Evolutionary conservation across 495 filamentous ascomycete species (phyloP).

Genomic region (Geoglossum glabrum): DNA sequence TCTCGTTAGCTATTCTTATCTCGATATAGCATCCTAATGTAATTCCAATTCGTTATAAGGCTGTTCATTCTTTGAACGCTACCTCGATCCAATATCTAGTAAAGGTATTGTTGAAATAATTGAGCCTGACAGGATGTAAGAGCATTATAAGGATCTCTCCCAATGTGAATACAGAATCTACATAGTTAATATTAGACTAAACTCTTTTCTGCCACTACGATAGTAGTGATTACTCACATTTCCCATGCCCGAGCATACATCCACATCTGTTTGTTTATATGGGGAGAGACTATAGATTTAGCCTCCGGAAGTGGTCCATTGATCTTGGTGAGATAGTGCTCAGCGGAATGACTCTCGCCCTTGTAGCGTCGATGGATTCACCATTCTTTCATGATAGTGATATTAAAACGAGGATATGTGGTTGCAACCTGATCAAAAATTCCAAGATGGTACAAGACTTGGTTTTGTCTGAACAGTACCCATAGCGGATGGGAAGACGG

Average conservation of each 20-base stretch:
- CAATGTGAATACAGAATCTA: not conserved
- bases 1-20: constrained; percentile 2
- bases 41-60: not conserved
- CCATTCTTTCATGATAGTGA: not conserved
- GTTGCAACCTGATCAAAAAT: not conserved
- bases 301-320: not conserved
- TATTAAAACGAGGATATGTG: not conserved
- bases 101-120: not conserved
- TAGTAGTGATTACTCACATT: not conserved
- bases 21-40: constrained; percentile 1
- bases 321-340: not conserved
- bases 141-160: not conserved
- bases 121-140: not conserved
- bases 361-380: not conserved
- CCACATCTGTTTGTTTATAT: not conserved
- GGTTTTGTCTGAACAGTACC: too few species aligned
- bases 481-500: too few species aligned
- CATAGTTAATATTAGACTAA: not conserved
- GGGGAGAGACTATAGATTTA: not conserved
- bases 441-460: not conserved
- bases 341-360: not conserved
- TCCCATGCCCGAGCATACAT: not conserved
- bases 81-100: not conserved
- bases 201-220: not conserved
- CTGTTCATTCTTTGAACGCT: not conserved